Evolutionary conservation across 2,329 filamentous ascomycete genomes (phyloP).

Genomic region (Aspergillus sergii): DNA sequence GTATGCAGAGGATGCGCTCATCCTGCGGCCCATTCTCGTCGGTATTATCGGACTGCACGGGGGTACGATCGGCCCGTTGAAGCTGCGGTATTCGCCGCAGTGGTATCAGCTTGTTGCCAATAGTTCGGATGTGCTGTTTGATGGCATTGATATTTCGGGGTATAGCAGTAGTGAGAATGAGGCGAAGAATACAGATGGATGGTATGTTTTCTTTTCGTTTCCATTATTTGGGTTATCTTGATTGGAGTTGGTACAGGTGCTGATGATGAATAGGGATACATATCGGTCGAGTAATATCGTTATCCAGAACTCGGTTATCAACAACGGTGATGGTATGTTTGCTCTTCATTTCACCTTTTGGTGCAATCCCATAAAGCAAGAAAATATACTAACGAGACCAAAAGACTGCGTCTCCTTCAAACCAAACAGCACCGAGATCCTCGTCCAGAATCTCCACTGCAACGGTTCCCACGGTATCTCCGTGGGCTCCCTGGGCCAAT

Average conservation of each 20-base stretch:
- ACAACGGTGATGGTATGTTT: constrained; percentile 62
- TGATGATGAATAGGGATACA: constrained; percentile 30
- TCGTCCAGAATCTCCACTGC: constrained; percentile 68
- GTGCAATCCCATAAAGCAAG: background rate
- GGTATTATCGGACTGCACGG: constrained; percentile 60
- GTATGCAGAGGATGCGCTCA: constrained; percentile 59
- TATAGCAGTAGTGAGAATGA: constrained; percentile 54
- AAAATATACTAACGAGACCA: background rate
- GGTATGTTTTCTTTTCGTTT: constrained; percentile 21
- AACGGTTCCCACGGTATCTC: constrained; percentile 73
- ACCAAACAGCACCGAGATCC: constrained; percentile 69
- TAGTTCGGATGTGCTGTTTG: constrained; percentile 64
- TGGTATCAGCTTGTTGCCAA: constrained; percentile 70
- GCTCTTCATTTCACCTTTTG: background rate
- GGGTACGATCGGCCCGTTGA: constrained; percentile 61
- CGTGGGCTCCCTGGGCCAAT: constrained; percentile 72
- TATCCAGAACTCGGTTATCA: constrained; percentile 66
- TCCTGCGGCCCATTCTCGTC: constrained; percentile 62
- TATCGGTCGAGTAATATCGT: constrained; percentile 63
- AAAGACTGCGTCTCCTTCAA: constrained; percentile 74
- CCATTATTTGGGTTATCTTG: background rate
- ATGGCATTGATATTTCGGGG: constrained; percentile 63
- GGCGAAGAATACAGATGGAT: constrained; percentile 69
- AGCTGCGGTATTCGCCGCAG: constrained; percentile 62
- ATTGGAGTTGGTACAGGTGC: background rate